These are phyloP conservation scores for Erysiphe pulchra DNA, from an alignment of 2,329 filamentous ascomycete genomes.

Conservation along the genomic window DNA sequence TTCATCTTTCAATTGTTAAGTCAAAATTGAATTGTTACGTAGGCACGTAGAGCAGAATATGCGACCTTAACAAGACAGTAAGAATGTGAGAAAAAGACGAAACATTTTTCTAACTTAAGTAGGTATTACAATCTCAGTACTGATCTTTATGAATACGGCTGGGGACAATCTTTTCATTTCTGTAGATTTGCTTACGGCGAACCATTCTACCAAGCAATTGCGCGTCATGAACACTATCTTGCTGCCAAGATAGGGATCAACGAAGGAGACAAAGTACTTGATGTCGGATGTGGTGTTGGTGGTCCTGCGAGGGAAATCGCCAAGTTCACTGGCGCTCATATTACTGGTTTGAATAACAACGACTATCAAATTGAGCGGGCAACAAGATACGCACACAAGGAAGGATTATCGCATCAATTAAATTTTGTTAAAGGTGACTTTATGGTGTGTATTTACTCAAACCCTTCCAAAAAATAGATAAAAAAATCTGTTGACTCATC, in stretches of 20 bases:
- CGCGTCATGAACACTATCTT: conserved; percentile 93
- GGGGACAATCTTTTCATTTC: conserved; percentile 94
- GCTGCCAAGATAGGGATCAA: conserved; percentile 72
- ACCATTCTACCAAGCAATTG: conserved; percentile 73
- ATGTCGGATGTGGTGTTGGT: conserved; percentile 92
- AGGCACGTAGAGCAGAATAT: no score
- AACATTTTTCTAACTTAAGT: no score
- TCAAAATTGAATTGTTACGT: no score
- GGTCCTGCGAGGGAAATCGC: conserved; percentile 88
- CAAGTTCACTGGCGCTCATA: conserved; percentile 78
- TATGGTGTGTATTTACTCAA: no score
- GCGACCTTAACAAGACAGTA: no score
- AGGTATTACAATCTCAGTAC: conserved; percentile 94
- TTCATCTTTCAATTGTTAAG: no score
- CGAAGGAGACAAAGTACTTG: conserved; percentile 71
- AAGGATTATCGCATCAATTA: conserved; percentile 57
- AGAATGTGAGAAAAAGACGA: no score
- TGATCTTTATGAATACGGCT: conserved; percentile 90
- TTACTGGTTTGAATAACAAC: conserved; percentile 94
- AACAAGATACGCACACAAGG: conserved; percentile 62
- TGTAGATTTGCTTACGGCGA: conserved; percentile 79
- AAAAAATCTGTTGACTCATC: no score
- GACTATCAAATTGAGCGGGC: conserved; percentile 96
- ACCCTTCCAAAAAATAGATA: no score
- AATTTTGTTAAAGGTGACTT: conserved; percentile 36